These are phyloP conservation scores for Colletotrichum australisinense DNA, from an alignment of 2,329 filamentous ascomycete species.

Conservation along the genomic window DNA sequence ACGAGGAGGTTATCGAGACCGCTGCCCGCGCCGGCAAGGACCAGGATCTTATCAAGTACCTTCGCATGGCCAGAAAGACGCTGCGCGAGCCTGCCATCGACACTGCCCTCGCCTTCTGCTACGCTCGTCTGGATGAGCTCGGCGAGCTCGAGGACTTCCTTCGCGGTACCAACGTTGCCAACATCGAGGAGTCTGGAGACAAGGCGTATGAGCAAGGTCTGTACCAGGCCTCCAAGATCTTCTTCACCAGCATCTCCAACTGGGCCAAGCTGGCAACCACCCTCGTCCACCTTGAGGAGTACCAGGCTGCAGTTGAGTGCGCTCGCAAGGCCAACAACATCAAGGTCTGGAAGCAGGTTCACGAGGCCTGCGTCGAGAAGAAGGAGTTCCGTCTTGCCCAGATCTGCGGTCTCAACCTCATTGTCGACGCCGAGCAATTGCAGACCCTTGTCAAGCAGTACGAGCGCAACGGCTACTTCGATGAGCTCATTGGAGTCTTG, in stretches of 20 bases:
- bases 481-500: constrained; percentile 93
- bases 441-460: constrained; percentile 95
- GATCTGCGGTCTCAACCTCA: constrained; percentile 98
- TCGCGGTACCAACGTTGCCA: constrained; percentile 90
- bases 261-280: constrained; percentile 99
- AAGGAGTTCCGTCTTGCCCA: constrained; percentile 99
- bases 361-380: constrained; percentile 94
- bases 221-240: constrained; percentile 98
- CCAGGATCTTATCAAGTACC: constrained; percentile 94
- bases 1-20: constrained; percentile 95
- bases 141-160: constrained; percentile 96
- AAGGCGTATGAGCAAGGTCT: constrained; percentile 96
- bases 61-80: constrained; percentile 97
- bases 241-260: constrained; percentile 96
- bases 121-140: constrained; percentile 90
- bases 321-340: constrained; percentile 99
- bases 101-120: constrained; percentile 93
- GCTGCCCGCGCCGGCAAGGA: constrained; percentile 97
- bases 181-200: constrained; percentile 96
- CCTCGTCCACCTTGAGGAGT: constrained; percentile 95
- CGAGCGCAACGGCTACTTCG: constrained; percentile 96
- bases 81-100: constrained; percentile 93
- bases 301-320: constrained; percentile 97
- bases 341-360: constrained; percentile 99
- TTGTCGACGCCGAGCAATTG: constrained; percentile 96